These are phyloP conservation scores for Pecoramyces ruminantium DNA, from an alignment of 192 early-diverging fungal species.

Conservation along the genomic window DNA sequence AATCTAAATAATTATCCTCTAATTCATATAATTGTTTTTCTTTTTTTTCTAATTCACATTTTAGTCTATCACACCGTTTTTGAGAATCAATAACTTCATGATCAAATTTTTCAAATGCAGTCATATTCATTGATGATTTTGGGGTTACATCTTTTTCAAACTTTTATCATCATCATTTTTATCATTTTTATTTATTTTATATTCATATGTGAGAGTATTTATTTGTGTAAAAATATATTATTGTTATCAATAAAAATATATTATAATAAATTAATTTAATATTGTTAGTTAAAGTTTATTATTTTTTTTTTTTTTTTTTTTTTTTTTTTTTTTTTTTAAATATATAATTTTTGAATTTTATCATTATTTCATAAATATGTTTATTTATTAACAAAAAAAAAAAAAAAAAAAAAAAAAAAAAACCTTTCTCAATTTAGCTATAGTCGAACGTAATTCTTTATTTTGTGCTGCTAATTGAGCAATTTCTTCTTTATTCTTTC, in stretches of 20 bases:
- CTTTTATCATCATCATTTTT: slow-evolving; percentile 10
- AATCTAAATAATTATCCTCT: not conserved
- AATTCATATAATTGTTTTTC: slow-evolving; percentile 19
- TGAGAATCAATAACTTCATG: slow-evolving; percentile 37
- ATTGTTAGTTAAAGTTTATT: no score
- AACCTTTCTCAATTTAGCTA: slow-evolving; percentile 40
- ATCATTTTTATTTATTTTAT: not conserved
- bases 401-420: not conserved
- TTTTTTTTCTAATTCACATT: slow-evolving; percentile 28
- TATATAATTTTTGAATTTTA: no score
- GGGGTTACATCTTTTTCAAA: not conserved
- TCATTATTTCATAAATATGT: no score
- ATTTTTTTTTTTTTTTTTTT: no score
- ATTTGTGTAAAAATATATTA: slow-evolving; percentile 1
- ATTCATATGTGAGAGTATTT: not conserved
- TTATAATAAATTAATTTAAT: no score
- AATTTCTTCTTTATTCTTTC: slow-evolving; percentile 46
- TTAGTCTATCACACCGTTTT: slow-evolving; percentile 36
- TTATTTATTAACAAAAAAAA: no score
- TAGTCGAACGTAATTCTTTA: slow-evolving; percentile 32
- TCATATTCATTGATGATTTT: slow-evolving; percentile 9
- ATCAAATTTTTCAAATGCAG: slow-evolving; percentile 38
- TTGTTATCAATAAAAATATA: no score
- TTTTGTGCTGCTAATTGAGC: slow-evolving; percentile 20
- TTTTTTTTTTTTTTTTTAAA: no score